Evolutionary conservation across 305 asterid species (phyloP), one percentile per base, ranked within the genome.

Genomic region (Petunia hybrid): DNA sequence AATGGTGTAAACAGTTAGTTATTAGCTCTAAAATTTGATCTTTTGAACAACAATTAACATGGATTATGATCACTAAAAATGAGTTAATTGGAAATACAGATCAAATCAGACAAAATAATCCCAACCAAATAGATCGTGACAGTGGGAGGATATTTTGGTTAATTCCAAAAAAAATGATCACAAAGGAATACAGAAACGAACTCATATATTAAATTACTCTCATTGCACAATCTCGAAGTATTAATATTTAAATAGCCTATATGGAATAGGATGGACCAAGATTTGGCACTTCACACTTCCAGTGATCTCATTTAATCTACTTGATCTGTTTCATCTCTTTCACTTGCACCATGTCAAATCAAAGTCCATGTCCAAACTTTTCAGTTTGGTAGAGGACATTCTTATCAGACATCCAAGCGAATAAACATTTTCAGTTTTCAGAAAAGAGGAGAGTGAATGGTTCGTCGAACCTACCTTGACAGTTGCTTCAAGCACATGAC

Each of bases 401-500:
- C 31, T 71, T 9, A 36, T 53, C 48, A 53, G 51, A 2, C 36
- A 74, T 73, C 35, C 36, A 51, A 12, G 2, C 51, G 78, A 14
- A 51, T 36, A 51, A 36, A 36, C 14, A 51, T 0, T 35, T 51
- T 73, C 78, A 36, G 45, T 12, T 35, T 51, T 61, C n/a, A 13
- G 73, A 61, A 38, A 77, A 77, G 56, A 57, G 60, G 59, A 77
- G 46, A 66, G 79, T 9, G 41, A 63, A 65, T 62, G 5, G 57
- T 56, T 35, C 46, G 75, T 1, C 57, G 42, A 42, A 75, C 85
- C 65, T 69, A 94, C 98, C 97, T 95, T 95, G 76, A 94, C 97
- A 57, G 98, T 94, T 84, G 98, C 98, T 91, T 93, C 97, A 84
- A 92, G 97, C 62, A 95, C 98, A 83, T 87, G 97, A 80, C 99